Evolutionary conservation across 2,329 filamentous ascomycete species (phyloP).

Genomic region (Fusarium beomiforme): DNA sequence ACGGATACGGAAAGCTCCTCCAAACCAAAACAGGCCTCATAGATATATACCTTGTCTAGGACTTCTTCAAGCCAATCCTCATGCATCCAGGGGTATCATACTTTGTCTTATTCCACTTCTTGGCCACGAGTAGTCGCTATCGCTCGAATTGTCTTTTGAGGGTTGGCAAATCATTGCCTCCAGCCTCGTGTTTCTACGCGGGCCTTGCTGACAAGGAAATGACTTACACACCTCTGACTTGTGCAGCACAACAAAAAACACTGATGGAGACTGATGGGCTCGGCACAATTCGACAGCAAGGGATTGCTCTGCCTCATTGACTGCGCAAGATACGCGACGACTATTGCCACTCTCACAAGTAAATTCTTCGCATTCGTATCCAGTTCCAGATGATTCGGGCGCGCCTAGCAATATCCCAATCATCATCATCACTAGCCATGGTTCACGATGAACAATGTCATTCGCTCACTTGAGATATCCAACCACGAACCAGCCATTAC

Average conservation of each 20-base stretch:
- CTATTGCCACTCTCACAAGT: constrained; percentile 25
- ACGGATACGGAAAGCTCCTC: constrained; percentile 19
- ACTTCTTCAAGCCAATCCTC: constrained; percentile 2
- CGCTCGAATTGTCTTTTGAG: constrained; percentile 1
- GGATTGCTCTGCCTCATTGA: constrained; percentile 24
- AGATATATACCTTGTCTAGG: neutral
- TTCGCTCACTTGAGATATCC: constrained; percentile 13
- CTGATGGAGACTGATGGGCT: neutral
- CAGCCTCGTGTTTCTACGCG: constrained; percentile 20
- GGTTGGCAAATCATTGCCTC: constrained; percentile 4
- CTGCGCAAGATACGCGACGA: constrained; percentile 25
- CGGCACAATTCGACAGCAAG: constrained; percentile 7
- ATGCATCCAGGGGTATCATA: constrained; percentile 10
- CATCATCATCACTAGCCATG: neutral
- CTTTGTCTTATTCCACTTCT: constrained; percentile 1
- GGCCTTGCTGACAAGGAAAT: constrained; percentile 33
- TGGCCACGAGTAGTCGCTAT: neutral
- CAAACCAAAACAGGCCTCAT: constrained; percentile 7
- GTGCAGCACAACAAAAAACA: neutral
- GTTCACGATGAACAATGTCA: constrained; percentile 16
- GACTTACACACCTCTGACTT: constrained; percentile 24
- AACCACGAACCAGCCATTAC: constrained; percentile 10
- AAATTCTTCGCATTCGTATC: constrained; percentile 8
- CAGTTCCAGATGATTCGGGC: neutral
- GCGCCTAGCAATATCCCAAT: neutral